Evolutionary conservation across 1,139 yeast genomes (phyloP).

Genomic region (Saccharomycopsis hybrid): DNA sequence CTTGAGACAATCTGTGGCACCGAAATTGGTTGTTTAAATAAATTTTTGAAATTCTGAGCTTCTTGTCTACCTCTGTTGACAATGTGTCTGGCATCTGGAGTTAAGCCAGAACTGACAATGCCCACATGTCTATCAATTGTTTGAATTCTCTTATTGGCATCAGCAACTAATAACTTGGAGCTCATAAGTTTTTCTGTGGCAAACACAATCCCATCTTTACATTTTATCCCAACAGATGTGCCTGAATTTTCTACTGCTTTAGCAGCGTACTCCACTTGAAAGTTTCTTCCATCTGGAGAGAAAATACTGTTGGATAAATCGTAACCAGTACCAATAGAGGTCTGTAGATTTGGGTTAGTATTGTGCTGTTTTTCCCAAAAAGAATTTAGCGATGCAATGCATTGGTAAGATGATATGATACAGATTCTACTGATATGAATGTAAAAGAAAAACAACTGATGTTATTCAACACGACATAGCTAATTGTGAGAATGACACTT

Average conservation of each 20-base stretch:
- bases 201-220: slow-evolving; percentile 86
- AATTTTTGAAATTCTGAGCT: slow-evolving; percentile 70
- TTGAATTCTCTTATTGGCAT: slow-evolving; percentile 83
- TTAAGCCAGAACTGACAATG: slow-evolving; percentile 86
- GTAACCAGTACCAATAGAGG: slow-evolving; percentile 96
- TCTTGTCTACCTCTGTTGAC: slow-evolving; percentile 92
- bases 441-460: no score
- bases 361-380: no score
- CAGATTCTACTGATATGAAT: no score
- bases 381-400: no score
- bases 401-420: no score
- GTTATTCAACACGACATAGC: no score
- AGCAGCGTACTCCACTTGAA: slow-evolving; percentile 96
- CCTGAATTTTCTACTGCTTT: slow-evolving; percentile 98
- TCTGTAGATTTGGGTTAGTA: no score
- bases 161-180: slow-evolving; percentile 84
- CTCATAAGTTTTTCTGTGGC: slow-evolving; percentile 93
- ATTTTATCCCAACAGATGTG: slow-evolving; percentile 88
- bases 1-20: slow-evolving; percentile 82
- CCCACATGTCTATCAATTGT: slow-evolving; percentile 92
- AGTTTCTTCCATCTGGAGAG: slow-evolving; percentile 88
- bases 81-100: slow-evolving; percentile 95
- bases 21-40: slow-evolving; percentile 71
- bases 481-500: no score
- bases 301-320: slow-evolving; percentile 92